phyloP scores from a whole-genome alignment of 2,329 filamentous ascomycete species.

The Amauroascus verrucosus region DNA sequence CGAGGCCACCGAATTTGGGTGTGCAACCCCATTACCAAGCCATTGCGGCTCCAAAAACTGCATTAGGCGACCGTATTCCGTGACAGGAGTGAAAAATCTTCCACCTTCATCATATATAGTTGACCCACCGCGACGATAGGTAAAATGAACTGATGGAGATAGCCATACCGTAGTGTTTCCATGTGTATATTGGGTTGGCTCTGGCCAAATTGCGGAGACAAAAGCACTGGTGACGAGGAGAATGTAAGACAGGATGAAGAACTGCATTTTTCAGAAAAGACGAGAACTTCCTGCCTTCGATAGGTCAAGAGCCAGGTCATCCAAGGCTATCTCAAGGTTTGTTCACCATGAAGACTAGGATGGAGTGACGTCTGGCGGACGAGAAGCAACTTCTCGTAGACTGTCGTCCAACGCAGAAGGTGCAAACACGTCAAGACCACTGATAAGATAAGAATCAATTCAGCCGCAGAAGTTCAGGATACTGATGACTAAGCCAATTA shows the following conservation, averaged over 20 bases:
- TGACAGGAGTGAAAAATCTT: neutral
- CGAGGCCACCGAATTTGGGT: constrained; percentile 4
- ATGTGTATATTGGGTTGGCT: constrained; percentile 13
- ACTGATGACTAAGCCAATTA: neutral
- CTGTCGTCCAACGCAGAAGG: neutral
- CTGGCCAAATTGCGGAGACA: constrained; percentile 15
- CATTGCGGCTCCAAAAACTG: neutral
- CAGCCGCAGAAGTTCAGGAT: too few species aligned
- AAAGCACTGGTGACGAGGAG: neutral
- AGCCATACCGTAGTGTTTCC: constrained; percentile 16
- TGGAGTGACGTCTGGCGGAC: too few species aligned
- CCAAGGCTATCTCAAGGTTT: neutral
- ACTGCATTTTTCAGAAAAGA: neutral
- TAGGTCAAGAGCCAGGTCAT: neutral
- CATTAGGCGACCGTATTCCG: neutral
- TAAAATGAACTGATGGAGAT: constrained; percentile 12
- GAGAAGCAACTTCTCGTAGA: too few species aligned
- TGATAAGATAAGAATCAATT: neutral
- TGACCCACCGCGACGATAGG: neutral
- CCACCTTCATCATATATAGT: constrained; percentile 1
- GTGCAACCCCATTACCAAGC: neutral
- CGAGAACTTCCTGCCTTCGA: neutral
- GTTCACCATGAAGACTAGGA: too few species aligned
- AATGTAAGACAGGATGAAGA: neutral
- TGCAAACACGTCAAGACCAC: neutral